A percentile compares a stretch with the other conserved stretches of the same genome.
Evolutionary conservation across 345 rosid genomes (phyloP).

Genomic region (Anastatica hierochuntica): DNA sequence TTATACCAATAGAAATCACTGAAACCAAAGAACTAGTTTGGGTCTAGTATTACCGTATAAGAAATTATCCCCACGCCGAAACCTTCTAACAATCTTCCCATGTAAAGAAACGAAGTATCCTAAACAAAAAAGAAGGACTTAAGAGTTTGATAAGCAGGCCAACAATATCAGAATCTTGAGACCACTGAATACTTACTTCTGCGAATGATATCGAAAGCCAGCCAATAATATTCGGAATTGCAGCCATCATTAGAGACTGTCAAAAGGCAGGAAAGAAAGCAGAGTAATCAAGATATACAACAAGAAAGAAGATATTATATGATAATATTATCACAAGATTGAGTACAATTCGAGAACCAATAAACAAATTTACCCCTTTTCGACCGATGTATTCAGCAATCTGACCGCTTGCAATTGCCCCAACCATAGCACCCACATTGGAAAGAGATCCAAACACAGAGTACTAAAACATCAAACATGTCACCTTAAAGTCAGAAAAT

Average conservation of each 20-base stretch:
- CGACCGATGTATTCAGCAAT: slow-evolving; percentile 81
- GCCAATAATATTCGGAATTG: slow-evolving; percentile 90
- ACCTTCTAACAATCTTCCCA: slow-evolving; percentile 97
- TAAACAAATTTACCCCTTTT: slow-evolving; percentile 56
- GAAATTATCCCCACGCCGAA: slow-evolving; percentile 97
- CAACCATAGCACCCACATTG: slow-evolving; percentile 98
- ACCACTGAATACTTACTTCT: slow-evolving; percentile 38
- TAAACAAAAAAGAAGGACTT: slow-evolving; percentile 20
- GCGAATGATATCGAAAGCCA: slow-evolving; percentile 97
- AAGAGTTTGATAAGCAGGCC: slow-evolving; percentile 3
- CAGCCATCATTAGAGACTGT: slow-evolving; percentile 92
- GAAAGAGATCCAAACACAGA: slow-evolving; percentile 86
- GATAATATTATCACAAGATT: not conserved
- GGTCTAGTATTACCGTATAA: slow-evolving; percentile 51
- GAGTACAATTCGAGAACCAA: not conserved
- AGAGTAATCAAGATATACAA: not conserved
- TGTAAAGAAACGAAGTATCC: slow-evolving; percentile 93
- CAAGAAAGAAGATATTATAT: slow-evolving; percentile 2
- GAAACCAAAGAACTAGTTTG: too few species aligned
- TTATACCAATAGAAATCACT: not conserved
- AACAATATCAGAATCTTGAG: not conserved
- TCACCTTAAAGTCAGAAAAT: slow-evolving; percentile 17
- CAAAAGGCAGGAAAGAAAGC: not conserved
- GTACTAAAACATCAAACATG: slow-evolving; percentile 42
- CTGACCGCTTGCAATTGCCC: slow-evolving; percentile 95